Evolutionary conservation across 116 monocot genomes (phyloP), one percentile per base, ranked within the genome.

Genomic region (Zostera marina): DNA sequence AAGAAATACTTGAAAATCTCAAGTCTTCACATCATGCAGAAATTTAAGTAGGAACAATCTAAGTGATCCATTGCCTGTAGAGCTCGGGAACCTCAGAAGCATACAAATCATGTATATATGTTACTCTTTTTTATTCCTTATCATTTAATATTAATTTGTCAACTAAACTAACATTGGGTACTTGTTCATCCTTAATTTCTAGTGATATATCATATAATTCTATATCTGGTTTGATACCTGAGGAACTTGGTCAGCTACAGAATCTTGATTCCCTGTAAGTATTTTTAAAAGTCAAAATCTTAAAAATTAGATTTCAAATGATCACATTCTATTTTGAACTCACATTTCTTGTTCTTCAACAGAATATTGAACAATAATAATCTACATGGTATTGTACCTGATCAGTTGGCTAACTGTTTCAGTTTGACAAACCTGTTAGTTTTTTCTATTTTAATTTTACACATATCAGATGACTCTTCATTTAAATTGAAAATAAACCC

Each of bases 71-170:
- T 44, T 89, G 13, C 85, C 96, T 47, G 66, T 70, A 6, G 96
- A 96, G 67, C 88, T 88, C 57, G 85, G 88, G 9, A 89, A 89
- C 62, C 82, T 96, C 43, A 79, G 96, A 72, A 96, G 96, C 62
- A 77, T 89, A 60, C 85, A 89, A 85, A 65, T 85, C 66, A 74
- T 96, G 96, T 85, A 74, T 54, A 82, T 79, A 45, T 38, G 42
- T 12, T 24, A 38, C 24, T 25, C n/a, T 15, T 8, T 26, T 15
- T 12, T 13, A 5, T 7, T 49, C 26, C 26, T 12, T 14, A 26
- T 11, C 22, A 16, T 9, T 52, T 10, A n/a, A 13, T 32, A 5
- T 32, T 32, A 14, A 24, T 32, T 32, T 13, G 8, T 38, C 25
- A 39, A 56, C 38, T 3, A 2, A 14, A 14, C 16, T 15, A 7